Base-by-base conservation (phyloP, 768 basidiomycete genomes). In the Rhodotorula paludigena region DNA sequence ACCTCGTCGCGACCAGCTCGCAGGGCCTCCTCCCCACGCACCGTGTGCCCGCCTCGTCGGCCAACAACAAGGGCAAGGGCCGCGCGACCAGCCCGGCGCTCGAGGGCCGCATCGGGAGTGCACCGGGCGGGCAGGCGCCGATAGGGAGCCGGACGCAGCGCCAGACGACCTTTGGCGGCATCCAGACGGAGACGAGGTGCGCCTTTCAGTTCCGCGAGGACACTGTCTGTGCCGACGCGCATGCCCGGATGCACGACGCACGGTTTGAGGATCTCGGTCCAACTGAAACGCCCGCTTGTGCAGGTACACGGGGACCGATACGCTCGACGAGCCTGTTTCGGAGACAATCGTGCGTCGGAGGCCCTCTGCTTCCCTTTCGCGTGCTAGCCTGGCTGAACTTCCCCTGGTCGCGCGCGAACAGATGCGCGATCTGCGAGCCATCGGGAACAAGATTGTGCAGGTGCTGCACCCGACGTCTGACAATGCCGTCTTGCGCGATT, bases 391-490 rank as follows among this genome's bases (percentile, higher is more conserved):
- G n/a, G 9, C 51, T 52, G 33, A 52, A 30, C 20, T 53, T 38
- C n/a, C n/a, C n/a, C n/a, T n/a, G n/a, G n/a, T 23, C 57, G 14
- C 6, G 28, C 30, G 3, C 53, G 30, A n/a, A n/a, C 73, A 97
- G 93, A 85, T 85, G 75, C 87, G 93, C 51, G 93, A 98, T 77
- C 80, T 96, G 32, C 75, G 87, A 23, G 96, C 93, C 1, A 92
- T 98, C 69, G 93, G 93, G 76, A 82, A 86, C 35, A 98, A 98
- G 79, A 83, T 97, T 4, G 82, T 94, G 2, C 94, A 97, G 80
- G 94, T 98, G 14, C 81, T 98, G 42, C 93, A 92, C 73, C 94
- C 94, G 15, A 85, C 80, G 63, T 83, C 84, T 68, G 81, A 86
- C 12, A 82, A 82, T 92, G 53, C 84, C 83, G 93, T 90, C 49